Evolutionary conservation across 495 filamentous ascomycete species (phyloP), one percentile per base, ranked within the genome.

Genomic region (Lentithecium fluviatile): DNA sequence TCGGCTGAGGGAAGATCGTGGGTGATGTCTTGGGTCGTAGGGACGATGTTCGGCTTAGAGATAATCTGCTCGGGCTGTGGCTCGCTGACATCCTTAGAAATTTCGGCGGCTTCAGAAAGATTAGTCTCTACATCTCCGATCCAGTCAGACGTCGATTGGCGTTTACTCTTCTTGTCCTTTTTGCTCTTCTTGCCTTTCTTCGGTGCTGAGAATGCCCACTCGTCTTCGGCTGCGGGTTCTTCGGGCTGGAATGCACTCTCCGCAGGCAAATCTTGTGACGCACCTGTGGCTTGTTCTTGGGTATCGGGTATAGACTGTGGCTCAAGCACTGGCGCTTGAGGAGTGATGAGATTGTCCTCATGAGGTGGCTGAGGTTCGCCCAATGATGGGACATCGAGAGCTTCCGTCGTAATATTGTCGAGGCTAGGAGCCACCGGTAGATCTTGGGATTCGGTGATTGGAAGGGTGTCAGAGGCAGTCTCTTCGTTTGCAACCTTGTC

Each of bases 111-210:
- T 17, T 23, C 47, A 11, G 36, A 53, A 4, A 29, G 15, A 25
- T 42, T 21, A 52, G 36, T 25, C 34, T 56, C 56, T 2, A 37
- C 13, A 17, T 34, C 32, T 15, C 56, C 51, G 12, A 3, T 17
- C 34, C n/a, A 52, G 37, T 52, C 60, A 21, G 42, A 10, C 0
- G 24, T 42, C 21, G 65, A 61, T 37, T 25, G n/a, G 38, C 50
- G 29, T 43, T 63, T 62, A 23, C 10, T 20, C 37, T 68, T 68
- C 56, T 68, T 68, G 46, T 58, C 65, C 47, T 69, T 65, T 49
- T 65, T 69, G 24, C 36, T 34, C 54, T 66, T 69, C 43, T 66
- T 69, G n/a, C 20, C 24, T 17, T 66, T 64, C 40, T 70, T 69
- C 8, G 55, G 26, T 11, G 55, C 46, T 11, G 67, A 36, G n/a